Conservation (phyloP, 83 land plant species). For the Picea mariana region DNA sequence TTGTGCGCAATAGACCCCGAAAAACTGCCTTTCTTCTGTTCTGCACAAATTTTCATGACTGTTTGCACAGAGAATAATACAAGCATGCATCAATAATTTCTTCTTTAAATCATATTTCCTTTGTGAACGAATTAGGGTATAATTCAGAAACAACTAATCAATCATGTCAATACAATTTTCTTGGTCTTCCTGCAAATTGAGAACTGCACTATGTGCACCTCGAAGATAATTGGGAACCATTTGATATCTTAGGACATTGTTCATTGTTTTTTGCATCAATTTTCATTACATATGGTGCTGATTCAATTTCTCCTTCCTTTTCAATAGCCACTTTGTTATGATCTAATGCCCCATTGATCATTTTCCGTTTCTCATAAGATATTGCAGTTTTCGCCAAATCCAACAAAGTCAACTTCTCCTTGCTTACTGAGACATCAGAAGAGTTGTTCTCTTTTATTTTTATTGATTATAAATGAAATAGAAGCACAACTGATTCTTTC, state of each 20-base stretch:
- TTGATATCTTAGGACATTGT: conserved; percentile 25
- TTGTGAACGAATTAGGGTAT: not conserved
- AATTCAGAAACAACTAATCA: not conserved
- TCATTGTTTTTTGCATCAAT: conserved; percentile 16
- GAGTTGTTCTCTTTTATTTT: not conserved
- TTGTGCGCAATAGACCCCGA: no score
- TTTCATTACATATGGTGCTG: not conserved
- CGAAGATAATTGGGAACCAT: not conserved
- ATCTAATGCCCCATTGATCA: not conserved
- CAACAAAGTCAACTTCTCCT: conserved; percentile 10
- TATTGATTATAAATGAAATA: not conserved
- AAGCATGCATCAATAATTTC: not conserved
- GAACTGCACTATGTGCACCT: not conserved
- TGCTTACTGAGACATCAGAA: not conserved
- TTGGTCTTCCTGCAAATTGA: not conserved
- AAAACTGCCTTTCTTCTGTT: no score
- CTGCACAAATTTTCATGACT: not conserved
- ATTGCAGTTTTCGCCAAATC: conserved; percentile 24
- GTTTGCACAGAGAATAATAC: no score
- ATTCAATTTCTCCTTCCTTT: not conserved
- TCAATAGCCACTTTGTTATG: conserved; percentile 8
- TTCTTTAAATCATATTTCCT: not conserved
- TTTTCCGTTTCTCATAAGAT: conserved; percentile 28
- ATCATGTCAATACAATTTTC: not conserved
- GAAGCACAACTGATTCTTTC: not conserved